Base-by-base conservation (phyloP, 2,329 filamentous ascomycete species). In the Neonectria punicea region DNA sequence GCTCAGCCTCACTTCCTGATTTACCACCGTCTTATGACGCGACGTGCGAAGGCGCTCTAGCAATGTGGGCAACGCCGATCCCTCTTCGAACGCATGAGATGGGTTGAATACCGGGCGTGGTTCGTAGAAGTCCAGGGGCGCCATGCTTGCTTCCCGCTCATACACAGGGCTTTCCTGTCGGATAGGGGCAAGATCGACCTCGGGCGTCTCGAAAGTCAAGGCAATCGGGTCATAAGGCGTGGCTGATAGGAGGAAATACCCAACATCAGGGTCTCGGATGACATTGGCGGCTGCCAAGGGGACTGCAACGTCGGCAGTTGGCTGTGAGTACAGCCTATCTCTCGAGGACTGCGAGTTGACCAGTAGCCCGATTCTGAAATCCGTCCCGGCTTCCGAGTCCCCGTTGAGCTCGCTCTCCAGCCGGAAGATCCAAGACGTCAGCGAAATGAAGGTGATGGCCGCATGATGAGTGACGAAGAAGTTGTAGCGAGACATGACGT, bases 1-100 rank as follows among this genome's bases (percentile, higher is more conserved):
- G 22, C 90, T 92, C 22, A 94, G 85, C 63, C 88, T 86, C 58
- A 94, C 83, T 73, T 92, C 88, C 66, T 92, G 90, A 62, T 87
- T 88, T 53, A 93, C 80, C 28, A 89, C 77, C 5, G 87, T 84
- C 77, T 87, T 87, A 76, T 90, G 85, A 57, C 87, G 85, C 49
- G 87, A 86, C 2, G 88, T 89, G 53, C 86, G 85, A 41, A 89
- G 79, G 49, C 82, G 81, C 55, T 88, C 85, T 13, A 90, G 80
- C 51, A 90, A 80, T 30, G 77, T 76, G 3, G 89, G 86, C 9
- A 93, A 77, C 25, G 82, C 81, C 5, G 88, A 90, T 8, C 79
- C 78, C 62, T 86, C 81, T 59, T 87, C 87, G 62, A 93, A 88
- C 8, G 81, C 82, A 61, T 87, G 84, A 18, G 90, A 85, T 7